Evolutionary conservation across 1,139 yeast genomes (phyloP), one percentile per base, ranked within the genome.

Genomic region (Taphrina communis): DNA sequence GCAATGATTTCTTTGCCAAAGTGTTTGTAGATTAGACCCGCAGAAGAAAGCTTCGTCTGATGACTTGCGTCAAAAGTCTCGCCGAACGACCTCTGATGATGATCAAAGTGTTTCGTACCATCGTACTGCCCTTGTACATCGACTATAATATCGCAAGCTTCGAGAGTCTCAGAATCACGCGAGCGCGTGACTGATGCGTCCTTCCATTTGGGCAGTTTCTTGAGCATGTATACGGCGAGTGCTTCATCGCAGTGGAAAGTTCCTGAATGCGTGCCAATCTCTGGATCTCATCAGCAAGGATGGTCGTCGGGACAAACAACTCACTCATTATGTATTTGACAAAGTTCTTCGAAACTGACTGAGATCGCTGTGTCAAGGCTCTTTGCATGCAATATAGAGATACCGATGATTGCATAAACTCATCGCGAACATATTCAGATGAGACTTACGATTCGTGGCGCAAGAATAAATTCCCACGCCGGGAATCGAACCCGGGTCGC

Each of bases 161-260:
- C 97, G 88, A 97, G 89, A 71, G 86, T 88, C 19, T 81, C 85
- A 6, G 93, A 89, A 73, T 88, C 88, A 80, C 99, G 85, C 4
- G 97, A 89, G 77, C 99, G 86, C 31, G 90, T 84, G 44, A 94
- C 82, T 69, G 82, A 83, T 14, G 96, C 88, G 70, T 86, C 82
- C 69, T 84, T 77, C 78, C 79, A 94, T 76, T 85, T 82, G 3
- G 97, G 96, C 66, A 94, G 81, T 39, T 86, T 81, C 75, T 84
- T 86, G 70, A 94, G 82, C 89, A 94, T 87, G 78, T 84, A 93
- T 2, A 93, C 97, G 1, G 98, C 99, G 71, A 95, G 83, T n/a
- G 97, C 88, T 78, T 94, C 99, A 79, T 94, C 99, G 25, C 99
- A 98, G 76, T 94, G 99, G 83, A 94, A 94, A 0, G 93, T 85